Evolutionary conservation across 257 asterid species (phyloP), one percentile per base, ranked within the genome.

Genomic region (Jacaranda copaia): DNA sequence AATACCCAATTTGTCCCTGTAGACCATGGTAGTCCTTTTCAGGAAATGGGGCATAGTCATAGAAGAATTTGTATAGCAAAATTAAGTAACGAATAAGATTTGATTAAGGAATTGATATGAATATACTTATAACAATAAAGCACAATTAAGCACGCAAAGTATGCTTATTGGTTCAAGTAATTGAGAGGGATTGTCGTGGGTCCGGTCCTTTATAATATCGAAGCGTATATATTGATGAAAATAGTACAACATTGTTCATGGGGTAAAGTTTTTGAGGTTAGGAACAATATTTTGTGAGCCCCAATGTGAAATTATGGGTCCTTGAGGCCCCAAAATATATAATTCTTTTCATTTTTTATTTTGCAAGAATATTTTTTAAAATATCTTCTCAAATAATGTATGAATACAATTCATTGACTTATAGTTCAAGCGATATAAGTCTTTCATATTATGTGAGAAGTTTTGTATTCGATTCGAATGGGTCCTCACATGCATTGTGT

Each of bases 71-170:
- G 42, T 56, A 55, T 12, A 4, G 14, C 57, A 67, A 46, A 74
- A 16, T 13, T 57, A 58, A 67, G 59, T 51, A 45, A 55, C 43
- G 57, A 9, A 38, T 59, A 57, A 15, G 13, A 64, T 49, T 3
- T 25, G 13, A 8, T 52, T 70, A 19, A 70, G 36, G 16, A 68
- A 67, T 32, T 35, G 11, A 48, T 11, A 76, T 13, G 40, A 40
- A 14, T 49, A 2, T 43, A 56, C 13, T 25, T 52, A 51, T 15
- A 14, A 60, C 58, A 48, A 36, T 56, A 5, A 43, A 5, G 0
- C 19, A 43, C 0, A 69, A 11, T 12, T 6, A 48, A 77, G 52
- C 78, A 82, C 81, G 83, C 81, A 62, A 81, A 77, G 82, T 55
- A 59, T 67, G 79, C 10, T 72, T 38, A 77, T 52, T 77, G 74